Evolutionary conservation across 208 protist species (phyloP).

Genomic region (Acanthamoeba triangularis): DNA sequence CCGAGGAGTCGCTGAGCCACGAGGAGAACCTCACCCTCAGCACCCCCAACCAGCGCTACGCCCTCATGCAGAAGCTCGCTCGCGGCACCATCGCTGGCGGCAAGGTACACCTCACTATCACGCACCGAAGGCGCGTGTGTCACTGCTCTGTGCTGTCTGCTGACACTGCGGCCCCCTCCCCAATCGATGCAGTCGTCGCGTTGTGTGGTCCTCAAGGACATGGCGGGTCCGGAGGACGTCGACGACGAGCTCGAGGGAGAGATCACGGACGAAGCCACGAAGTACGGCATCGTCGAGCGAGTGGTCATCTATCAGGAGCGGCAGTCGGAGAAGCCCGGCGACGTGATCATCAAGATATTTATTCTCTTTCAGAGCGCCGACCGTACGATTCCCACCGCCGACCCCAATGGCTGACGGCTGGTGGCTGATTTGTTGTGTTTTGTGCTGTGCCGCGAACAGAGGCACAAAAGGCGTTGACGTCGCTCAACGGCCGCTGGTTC

Average conservation of each 20-base stretch:
- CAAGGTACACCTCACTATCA: background rate
- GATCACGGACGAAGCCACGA: constrained; percentile 52
- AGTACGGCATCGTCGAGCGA: constrained; percentile 62
- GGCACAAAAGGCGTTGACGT: background rate
- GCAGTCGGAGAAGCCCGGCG: constrained; percentile 38
- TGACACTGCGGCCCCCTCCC: background rate
- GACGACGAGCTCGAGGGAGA: constrained; percentile 66
- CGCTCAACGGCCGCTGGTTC: constrained; percentile 63
- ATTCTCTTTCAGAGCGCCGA: constrained; percentile 62
- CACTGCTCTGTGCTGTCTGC: background rate
- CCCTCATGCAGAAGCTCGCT: constrained; percentile 72
- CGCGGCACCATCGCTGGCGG: background rate
- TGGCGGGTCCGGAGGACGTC: constrained; percentile 73
- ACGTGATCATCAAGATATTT: constrained; percentile 76
- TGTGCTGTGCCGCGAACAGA: background rate
- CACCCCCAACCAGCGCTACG: constrained; percentile 66
- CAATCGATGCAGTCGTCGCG: background rate
- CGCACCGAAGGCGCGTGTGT: background rate
- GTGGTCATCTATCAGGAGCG: constrained; percentile 75
- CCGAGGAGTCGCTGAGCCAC: constrained; percentile 70
- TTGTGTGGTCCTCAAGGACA: constrained; percentile 71
- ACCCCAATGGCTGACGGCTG: background rate
- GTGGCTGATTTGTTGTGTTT: background rate
- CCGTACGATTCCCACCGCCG: background rate
- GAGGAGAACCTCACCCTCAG: constrained; percentile 72